Percentiles rank a stretch among this genome's conserved stretches.
Evolutionary conservation across 1,284 basidiomycete genomes (phyloP).

Genomic region (Papiliotrema nemorosa): DNA sequence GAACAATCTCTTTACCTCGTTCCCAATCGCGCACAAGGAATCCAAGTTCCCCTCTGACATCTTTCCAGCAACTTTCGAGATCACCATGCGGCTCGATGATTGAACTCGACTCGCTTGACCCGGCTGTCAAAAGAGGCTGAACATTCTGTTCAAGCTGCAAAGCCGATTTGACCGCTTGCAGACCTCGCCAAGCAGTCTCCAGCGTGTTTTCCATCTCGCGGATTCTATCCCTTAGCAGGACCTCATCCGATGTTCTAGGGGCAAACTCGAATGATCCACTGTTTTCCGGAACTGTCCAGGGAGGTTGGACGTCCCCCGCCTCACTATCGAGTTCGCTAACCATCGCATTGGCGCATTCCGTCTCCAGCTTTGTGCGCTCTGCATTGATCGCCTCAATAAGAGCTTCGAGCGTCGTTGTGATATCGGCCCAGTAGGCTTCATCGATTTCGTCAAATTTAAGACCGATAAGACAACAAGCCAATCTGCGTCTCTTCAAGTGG

Average conservation of each 20-base stretch:
- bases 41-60: constrained; percentile 20
- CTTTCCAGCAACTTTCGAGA: constrained; percentile 10
- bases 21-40: constrained; percentile 27
- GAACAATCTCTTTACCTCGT: constrained; percentile 22
- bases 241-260: constrained; percentile 19
- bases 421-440: constrained; percentile 30
- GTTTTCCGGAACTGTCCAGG: not conserved
- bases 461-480: constrained; percentile 43
- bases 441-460: constrained; percentile 24
- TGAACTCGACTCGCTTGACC: too few species aligned
- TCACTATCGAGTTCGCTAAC: constrained; percentile 4
- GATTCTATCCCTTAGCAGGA: constrained; percentile 14
- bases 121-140: too few species aligned
- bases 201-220: constrained; percentile 18
- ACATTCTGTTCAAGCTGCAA: not conserved
- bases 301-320: not conserved
- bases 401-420: constrained; percentile 14
- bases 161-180: not conserved
- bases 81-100: not conserved
- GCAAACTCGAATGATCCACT: constrained; percentile 18
- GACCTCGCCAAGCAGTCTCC: constrained; percentile 13
- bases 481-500: constrained; percentile 34
- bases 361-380: constrained; percentile 21
- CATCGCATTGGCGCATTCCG: constrained; percentile 11
- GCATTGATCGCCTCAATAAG: constrained; percentile 17